These are phyloP conservation scores for Nelumbo lutea DNA, from an alignment of 164 flowering plant genomes.

Conservation along the genomic window DNA sequence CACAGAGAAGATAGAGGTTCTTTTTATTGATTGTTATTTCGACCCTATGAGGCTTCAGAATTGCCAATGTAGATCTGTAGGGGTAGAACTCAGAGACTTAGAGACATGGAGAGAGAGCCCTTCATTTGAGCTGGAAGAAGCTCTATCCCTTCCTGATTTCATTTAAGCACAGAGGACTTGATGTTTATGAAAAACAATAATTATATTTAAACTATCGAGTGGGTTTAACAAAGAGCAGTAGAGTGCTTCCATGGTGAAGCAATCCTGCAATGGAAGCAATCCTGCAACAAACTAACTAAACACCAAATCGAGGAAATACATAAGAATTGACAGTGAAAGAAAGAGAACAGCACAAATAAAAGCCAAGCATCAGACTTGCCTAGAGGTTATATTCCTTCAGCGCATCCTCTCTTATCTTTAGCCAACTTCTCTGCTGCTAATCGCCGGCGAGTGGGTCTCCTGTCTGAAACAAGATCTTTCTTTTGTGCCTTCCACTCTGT, in stretches of 20 bases:
- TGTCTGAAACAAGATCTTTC: neutral
- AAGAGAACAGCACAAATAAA: neutral
- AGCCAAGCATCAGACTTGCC: conserved; percentile 17
- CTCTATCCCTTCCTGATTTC: neutral
- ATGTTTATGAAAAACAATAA: too few relatives aligned
- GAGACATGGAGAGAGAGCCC: too few relatives aligned
- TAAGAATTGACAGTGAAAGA: neutral
- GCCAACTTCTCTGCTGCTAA: neutral
- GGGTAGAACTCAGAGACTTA: too few relatives aligned
- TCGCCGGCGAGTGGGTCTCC: neutral
- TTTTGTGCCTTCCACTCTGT: neutral
- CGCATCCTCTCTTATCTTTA: neutral
- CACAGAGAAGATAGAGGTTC: too few relatives aligned
- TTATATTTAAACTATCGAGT: neutral
- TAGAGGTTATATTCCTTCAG: conserved; percentile 1
- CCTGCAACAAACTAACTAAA: neutral
- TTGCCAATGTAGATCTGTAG: too few relatives aligned
- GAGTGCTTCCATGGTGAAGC: neutral
- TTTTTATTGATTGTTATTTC: too few relatives aligned
- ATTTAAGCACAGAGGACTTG: neutral
- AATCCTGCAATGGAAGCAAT: too few relatives aligned
- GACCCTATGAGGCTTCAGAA: too few relatives aligned
- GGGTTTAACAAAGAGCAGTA: neutral
- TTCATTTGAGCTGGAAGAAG: too few relatives aligned
- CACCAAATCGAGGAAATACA: neutral